A percentile compares a stretch with the other conserved stretches of the same genome.
phyloP scores from a whole-genome alignment of 495 filamentous ascomycete species.

The Penicillium dipodomyicola region DNA sequence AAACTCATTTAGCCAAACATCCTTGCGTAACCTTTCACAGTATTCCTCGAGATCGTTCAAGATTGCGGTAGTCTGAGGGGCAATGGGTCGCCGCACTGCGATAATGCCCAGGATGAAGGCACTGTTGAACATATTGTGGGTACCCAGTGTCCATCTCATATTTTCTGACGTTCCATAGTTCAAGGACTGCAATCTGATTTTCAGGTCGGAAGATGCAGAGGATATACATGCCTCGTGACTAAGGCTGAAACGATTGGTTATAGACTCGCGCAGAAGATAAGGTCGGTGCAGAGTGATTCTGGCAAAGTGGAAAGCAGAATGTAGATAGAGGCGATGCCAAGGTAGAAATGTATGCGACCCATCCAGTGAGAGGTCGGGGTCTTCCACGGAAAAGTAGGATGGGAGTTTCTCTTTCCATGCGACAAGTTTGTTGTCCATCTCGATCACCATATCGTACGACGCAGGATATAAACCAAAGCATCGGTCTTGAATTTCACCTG shows the following conservation, averaged over 20 bases:
- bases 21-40: conserved; percentile 14
- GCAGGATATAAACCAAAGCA: conserved; percentile 21
- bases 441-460: conserved; percentile 16
- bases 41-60: conserved; percentile 17
- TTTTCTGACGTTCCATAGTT: conserved; percentile 18
- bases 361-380: conserved; percentile 11
- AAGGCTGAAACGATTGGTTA: conserved; percentile 17
- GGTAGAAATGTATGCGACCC: conserved; percentile 10
- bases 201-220: conserved; percentile 19
- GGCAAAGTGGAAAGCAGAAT: conserved; percentile 21
- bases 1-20: conserved; percentile 20
- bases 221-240: conserved; percentile 20
- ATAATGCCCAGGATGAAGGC: conserved; percentile 20
- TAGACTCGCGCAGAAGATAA: conserved; percentile 20
- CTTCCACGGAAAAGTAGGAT: conserved; percentile 11
- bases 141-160: conserved; percentile 21
- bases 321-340: conserved; percentile 20
- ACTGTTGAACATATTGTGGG: conserved; percentile 22
- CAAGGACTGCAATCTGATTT: conserved; percentile 13
- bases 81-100: conserved; percentile 15
- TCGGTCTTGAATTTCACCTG: conserved; percentile 21
- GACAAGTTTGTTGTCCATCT: conserved; percentile 19
- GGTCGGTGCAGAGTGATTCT: conserved; percentile 19
- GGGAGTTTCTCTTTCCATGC: conserved; percentile 17
- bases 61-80: conserved; percentile 17